These are phyloP conservation scores for Microdochium paspali DNA, from an alignment of 2,329 filamentous ascomycete genomes.

Conservation along the genomic window DNA sequence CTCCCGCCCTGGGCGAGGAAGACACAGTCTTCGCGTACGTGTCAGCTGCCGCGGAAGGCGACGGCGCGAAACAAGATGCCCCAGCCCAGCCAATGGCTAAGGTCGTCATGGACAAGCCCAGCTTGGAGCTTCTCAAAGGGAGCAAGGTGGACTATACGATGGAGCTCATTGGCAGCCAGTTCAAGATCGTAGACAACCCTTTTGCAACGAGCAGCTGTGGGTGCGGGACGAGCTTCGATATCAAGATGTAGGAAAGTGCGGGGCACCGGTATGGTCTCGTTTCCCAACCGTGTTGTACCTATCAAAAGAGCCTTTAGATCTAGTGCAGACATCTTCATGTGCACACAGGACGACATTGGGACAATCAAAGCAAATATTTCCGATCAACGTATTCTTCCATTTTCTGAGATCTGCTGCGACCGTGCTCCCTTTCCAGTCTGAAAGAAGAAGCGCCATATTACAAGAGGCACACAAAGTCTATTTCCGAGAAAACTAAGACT, in stretches of 20 bases:
- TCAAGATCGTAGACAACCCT: constrained; percentile 93
- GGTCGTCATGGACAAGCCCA: constrained; percentile 81
- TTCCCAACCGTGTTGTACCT: background rate
- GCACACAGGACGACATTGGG: background rate
- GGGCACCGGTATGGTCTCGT: background rate
- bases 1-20: constrained; percentile 46
- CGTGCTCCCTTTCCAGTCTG: constrained; percentile 9
- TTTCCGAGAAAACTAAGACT: background rate
- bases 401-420: constrained; percentile 15
- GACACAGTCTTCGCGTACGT: constrained; percentile 79
- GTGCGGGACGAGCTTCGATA: constrained; percentile 95
- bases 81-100: constrained; percentile 44
- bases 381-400: constrained; percentile 14
- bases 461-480: constrained; percentile 8
- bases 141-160: constrained; percentile 95
- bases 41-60: constrained; percentile 32
- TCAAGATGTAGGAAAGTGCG: constrained; percentile 47
- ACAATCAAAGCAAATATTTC: background rate
- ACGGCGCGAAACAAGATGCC: constrained; percentile 2
- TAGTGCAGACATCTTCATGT: background rate
- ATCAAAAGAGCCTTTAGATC: background rate
- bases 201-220: constrained; percentile 89
- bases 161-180: constrained; percentile 78
- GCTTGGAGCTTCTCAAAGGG: constrained; percentile 78
- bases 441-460: constrained; percentile 19